Conservation (phyloP, 257 asterid genomes). For the Plantago ovata region DNA sequence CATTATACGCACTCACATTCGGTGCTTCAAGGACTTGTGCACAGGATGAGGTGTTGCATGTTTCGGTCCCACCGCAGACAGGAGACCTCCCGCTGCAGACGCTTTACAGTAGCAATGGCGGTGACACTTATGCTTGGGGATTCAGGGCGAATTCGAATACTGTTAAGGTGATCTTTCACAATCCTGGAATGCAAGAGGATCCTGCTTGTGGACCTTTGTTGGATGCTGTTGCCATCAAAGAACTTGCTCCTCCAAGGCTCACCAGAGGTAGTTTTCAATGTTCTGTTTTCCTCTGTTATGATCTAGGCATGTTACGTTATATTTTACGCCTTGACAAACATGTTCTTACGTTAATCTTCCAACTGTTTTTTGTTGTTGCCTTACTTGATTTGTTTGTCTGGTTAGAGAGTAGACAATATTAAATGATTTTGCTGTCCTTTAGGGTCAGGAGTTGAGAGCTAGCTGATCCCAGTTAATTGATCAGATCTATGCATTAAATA, state of each 20-base stretch:
- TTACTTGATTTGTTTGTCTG: no score
- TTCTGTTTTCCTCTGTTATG: background rate
- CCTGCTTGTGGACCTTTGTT: slow-evolving; percentile 90
- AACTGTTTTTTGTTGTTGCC: no score
- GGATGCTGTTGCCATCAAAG: slow-evolving; percentile 84
- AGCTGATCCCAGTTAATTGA: no score
- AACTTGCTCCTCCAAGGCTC: slow-evolving; percentile 53
- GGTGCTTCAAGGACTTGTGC: slow-evolving; percentile 93
- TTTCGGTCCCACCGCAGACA: slow-evolving; percentile 57
- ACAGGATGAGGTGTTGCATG: slow-evolving; percentile 71
- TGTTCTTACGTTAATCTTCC: no score
- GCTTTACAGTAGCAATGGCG: slow-evolving; percentile 69
- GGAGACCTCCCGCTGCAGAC: slow-evolving; percentile 88
- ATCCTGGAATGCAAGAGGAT: slow-evolving; percentile 82
- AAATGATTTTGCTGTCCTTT: no score
- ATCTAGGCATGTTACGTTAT: no score
- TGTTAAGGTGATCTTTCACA: slow-evolving; percentile 52
- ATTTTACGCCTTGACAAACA: no score
- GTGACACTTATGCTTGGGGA: slow-evolving; percentile 86
- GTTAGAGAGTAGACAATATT: no score
- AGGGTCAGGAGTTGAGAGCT: no score
- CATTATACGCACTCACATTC: slow-evolving; percentile 77
- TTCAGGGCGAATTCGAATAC: slow-evolving; percentile 48
- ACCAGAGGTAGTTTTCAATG: slow-evolving; percentile 36
- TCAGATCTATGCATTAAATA: no score